phyloP scores from a whole-genome alignment of 108 stramenopile genomes.

The Pelagomonas calceolata region DNA sequence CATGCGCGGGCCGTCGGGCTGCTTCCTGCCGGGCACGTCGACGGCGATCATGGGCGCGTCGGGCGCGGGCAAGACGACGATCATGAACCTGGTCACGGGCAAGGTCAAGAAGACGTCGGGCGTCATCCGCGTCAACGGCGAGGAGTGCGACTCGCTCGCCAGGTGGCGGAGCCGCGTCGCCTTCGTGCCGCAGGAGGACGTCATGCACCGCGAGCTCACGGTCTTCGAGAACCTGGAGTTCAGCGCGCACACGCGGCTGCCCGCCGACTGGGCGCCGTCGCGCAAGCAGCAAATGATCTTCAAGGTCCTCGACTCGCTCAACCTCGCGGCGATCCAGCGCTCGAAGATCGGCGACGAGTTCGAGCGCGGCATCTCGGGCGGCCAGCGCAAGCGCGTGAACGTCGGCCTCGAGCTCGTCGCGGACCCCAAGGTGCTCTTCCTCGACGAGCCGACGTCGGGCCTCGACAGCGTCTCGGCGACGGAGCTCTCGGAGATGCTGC shows the following conservation, averaged over 20 bases:
- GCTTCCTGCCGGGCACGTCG: conserved; percentile 14
- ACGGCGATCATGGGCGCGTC: conserved; percentile 20
- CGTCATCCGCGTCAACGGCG: not conserved
- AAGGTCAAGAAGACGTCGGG: not conserved
- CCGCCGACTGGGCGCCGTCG: not conserved
- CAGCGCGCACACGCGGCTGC: conserved; percentile 22
- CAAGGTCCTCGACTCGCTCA: conserved; percentile 4
- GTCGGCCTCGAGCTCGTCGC: conserved; percentile 29
- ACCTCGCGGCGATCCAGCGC: conserved; percentile 1
- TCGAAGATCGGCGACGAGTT: conserved; percentile 5
- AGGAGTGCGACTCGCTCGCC: too few species aligned
- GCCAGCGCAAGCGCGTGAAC: conserved; percentile 29
- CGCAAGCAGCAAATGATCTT: not conserved
- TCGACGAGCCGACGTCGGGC: conserved; percentile 37
- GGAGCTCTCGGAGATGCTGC: conserved; percentile 7
- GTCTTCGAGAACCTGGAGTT: conserved; percentile 21
- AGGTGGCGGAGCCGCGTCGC: not conserved
- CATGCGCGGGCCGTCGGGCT: too few species aligned
- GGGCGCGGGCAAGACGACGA: conserved; percentile 32
- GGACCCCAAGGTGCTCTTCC: conserved; percentile 18
- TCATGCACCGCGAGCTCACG: conserved; percentile 25
- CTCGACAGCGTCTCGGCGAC: conserved; percentile 19
- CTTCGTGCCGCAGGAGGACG: conserved; percentile 42
- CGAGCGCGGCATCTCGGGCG: conserved; percentile 17
- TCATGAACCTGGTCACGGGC: conserved; percentile 14